Percentiles rank a stretch among this genome's conserved stretches.
These are phyloP conservation scores for Fragosphaeria purpurea DNA, from an alignment of 2,329 filamentous ascomycete species.

Conservation along the genomic window DNA sequence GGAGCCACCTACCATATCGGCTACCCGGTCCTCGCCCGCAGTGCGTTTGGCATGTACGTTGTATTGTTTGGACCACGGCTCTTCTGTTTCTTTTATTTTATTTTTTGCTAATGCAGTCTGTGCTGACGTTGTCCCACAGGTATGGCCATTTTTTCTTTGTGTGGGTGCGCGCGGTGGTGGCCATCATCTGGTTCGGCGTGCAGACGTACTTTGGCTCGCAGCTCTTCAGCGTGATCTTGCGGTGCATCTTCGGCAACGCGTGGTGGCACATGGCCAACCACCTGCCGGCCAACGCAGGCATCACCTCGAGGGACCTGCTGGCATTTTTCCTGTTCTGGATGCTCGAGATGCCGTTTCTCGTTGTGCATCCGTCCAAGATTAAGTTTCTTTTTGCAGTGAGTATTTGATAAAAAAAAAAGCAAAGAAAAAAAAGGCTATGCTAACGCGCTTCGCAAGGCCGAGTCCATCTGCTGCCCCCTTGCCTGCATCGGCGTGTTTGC, in stretches of 20 bases:
- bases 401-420: too few relatives aligned
- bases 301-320: constrained; percentile 24
- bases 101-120: not conserved
- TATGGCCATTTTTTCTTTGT: constrained; percentile 5
- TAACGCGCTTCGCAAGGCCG: not conserved
- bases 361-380: constrained; percentile 31
- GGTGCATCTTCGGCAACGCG: constrained; percentile 23
- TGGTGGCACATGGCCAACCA: constrained; percentile 23
- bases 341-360: constrained; percentile 28
- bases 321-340: constrained; percentile 27
- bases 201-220: constrained; percentile 11
- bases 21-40: constrained; percentile 9
- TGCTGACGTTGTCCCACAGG: not conserved
- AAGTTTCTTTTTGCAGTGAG: constrained; percentile 19
- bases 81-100: too few relatives aligned
- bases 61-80: not conserved
- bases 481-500: constrained; percentile 7
- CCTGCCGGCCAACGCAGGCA: constrained; percentile 25
- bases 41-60: constrained; percentile 10
- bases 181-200: constrained; percentile 10
- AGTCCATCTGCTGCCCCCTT: constrained; percentile 27
- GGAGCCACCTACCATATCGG: constrained; percentile 12
- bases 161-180: constrained; percentile 6
- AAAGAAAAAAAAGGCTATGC: not conserved
- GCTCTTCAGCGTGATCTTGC: constrained; percentile 14